These are phyloP conservation scores for Sarcodon sp. DNA, from an alignment of 768 basidiomycete genomes.

Conservation along the genomic window DNA sequence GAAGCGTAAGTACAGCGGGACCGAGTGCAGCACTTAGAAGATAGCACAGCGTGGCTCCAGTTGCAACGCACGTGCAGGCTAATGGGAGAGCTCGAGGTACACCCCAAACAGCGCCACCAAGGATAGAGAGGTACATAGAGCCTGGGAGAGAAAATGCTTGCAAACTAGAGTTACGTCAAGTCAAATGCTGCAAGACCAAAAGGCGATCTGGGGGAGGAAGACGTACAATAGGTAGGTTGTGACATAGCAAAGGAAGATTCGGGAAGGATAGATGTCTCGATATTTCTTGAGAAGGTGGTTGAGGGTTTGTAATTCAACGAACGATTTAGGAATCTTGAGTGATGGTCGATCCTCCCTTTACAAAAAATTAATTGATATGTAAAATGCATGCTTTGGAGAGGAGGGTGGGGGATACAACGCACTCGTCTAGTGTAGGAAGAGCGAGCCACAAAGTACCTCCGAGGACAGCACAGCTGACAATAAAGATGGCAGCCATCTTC, in stretches of 20 bases:
- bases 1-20: constrained; percentile 79
- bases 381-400: neutral
- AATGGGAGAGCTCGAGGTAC: constrained; percentile 75
- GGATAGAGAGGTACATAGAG: constrained; percentile 95
- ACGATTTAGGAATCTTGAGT: constrained; percentile 80
- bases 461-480: constrained; percentile 54
- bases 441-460: constrained; percentile 73
- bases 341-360: constrained; percentile 59
- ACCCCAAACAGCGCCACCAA: constrained; percentile 94
- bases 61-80: constrained; percentile 86
- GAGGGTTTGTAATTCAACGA: constrained; percentile 74
- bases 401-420: constrained; percentile 18
- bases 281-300: constrained; percentile 87
- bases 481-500: constrained; percentile 74
- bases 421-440: constrained; percentile 71
- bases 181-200: constrained; percentile 2
- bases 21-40: constrained; percentile 85
- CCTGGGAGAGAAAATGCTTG: constrained; percentile 96
- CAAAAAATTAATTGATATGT: neutral
- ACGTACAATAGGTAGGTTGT: constrained; percentile 87
- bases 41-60: constrained; percentile 88
- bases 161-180: constrained; percentile 36
- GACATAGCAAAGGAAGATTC: constrained; percentile 81
- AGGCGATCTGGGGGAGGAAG: constrained; percentile 2
- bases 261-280: constrained; percentile 73